These are phyloP conservation scores for Salvia rosmarinus DNA, from an alignment of 257 asterid genomes.

Conservation along the genomic window DNA sequence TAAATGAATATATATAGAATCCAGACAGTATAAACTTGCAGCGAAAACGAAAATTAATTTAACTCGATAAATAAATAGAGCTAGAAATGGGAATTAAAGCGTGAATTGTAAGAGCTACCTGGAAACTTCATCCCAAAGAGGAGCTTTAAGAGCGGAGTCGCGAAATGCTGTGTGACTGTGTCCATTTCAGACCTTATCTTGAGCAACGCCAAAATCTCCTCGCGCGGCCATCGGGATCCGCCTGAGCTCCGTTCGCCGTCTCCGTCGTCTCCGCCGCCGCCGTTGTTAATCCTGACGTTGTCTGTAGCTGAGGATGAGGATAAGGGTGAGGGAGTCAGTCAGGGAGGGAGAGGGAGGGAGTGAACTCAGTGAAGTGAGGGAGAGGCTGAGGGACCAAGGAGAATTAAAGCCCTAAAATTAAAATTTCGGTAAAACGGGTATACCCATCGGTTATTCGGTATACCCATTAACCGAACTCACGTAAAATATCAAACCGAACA, in stretches of 20 bases:
- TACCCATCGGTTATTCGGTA: too few species aligned
- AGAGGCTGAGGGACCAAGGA: too few species aligned
- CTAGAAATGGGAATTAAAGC: background rate
- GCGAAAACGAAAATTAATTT: too few species aligned
- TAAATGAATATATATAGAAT: background rate
- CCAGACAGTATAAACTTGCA: background rate
- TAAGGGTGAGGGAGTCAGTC: too few species aligned
- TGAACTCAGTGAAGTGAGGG: too few species aligned
- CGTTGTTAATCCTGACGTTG: conserved; percentile 34
- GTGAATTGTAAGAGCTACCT: conserved; percentile 44
- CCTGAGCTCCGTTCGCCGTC: conserved; percentile 45
- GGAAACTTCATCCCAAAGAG: conserved; percentile 82
- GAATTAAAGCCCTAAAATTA: too few species aligned
- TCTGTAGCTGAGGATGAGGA: conserved; percentile 34
- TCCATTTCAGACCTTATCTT: conserved; percentile 83
- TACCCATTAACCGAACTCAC: too few species aligned
- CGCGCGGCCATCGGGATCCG: conserved; percentile 76
- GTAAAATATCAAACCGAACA: too few species aligned
- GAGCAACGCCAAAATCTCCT: conserved; percentile 75
- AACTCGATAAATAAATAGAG: background rate
- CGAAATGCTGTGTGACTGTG: conserved; percentile 68
- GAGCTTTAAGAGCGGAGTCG: too few species aligned
- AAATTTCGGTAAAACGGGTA: too few species aligned
- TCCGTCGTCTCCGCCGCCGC: conserved; percentile 44
- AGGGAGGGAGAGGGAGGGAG: too few species aligned